Conservation (phyloP, 192 early-diverging fungal species). For the Spizellomyces punctatus region DNA sequence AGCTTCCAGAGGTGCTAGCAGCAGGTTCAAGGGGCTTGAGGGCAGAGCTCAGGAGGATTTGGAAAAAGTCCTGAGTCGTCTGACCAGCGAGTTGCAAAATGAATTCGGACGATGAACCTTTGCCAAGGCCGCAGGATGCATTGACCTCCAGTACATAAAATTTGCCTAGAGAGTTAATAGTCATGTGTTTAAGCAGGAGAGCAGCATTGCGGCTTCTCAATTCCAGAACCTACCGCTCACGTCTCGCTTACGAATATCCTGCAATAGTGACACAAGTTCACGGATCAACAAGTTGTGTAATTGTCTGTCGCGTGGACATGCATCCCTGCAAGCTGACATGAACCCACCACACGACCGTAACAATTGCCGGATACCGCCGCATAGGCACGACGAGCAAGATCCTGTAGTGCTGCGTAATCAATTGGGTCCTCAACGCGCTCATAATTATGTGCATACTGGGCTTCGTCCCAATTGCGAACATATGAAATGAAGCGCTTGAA, state of each 20-base stretch:
- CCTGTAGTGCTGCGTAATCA: conserved; percentile 37
- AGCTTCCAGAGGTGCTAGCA: conserved; percentile 4
- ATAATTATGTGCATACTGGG: conserved; percentile 32
- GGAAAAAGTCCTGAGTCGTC: conserved; percentile 46
- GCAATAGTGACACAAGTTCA: background rate
- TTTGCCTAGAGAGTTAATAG: conserved; percentile 19
- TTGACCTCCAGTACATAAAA: conserved; percentile 45
- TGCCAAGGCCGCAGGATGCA: conserved; percentile 42
- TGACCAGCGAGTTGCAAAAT: conserved; percentile 44
- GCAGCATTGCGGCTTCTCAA: no score
- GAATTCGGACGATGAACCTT: conserved; percentile 41
- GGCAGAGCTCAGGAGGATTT: conserved; percentile 34
- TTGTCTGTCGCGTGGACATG: background rate
- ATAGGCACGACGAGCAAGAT: conserved; percentile 39
- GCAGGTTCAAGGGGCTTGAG: conserved; percentile 18
- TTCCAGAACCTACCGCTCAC: conserved; percentile 25
- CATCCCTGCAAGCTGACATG: background rate
- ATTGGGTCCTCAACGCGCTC: conserved; percentile 31
- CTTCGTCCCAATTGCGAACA: conserved; percentile 41
- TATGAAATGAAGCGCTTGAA: conserved; percentile 43
- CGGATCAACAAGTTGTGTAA: background rate
- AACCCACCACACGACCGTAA: conserved; percentile 40
- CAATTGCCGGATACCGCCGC: conserved; percentile 41
- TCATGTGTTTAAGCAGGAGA: background rate
- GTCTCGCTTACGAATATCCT: conserved; percentile 39